Evolutionary conservation across 2,329 filamentous ascomycete species (phyloP), one percentile per base, ranked within the genome.

Genomic region (Colletotrichum sp.): DNA sequence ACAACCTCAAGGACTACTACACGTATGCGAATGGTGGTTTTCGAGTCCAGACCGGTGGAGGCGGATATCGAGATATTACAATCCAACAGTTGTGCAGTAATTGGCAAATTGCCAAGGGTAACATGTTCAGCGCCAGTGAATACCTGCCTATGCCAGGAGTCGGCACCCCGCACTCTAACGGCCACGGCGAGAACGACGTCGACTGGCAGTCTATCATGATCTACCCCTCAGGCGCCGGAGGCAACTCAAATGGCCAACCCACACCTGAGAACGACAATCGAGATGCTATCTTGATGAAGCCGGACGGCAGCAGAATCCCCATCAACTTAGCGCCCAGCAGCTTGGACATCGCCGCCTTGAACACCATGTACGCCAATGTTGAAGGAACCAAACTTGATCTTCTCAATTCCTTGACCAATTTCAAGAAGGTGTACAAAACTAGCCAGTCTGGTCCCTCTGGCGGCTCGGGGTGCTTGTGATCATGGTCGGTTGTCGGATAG

Each of bases 141-240:
- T 59, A 28, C 8, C 55, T 59, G 21, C 55, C 55, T 26, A 59
- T 59, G 21, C 24, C 55, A 28, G 15, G 24, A 13, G 55, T 28
- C 44, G 44, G 55, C 16, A n/a, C 44, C 30, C 64, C 71, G 24
- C 52, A 62, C 65, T 21, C 36, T 15, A 39, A 44, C 44, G 34
- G 26, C 2, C 10, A 16, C 30, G 72, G 59, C 69, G 66, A 36
- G 44, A 21, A 60, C 32, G 57, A 52, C 24, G 49, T 66, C 16
- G 59, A 75, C 28, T 21, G 32, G 21, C 44, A 77, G 9, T 78
- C 76, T 57, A 77, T 80, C 74, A 80, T 80, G 79, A 59, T 79
- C 18, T 80, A 80, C 69, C 79, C 79, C 12, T 71, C 55, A 8
- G 72, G 69, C 1, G 77, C 78, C 21, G 79, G 79, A 21, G 77